Evolutionary conservation across 805 yeast genomes (phyloP).

Genomic region (Hanseniaspora jakobsenii): DNA sequence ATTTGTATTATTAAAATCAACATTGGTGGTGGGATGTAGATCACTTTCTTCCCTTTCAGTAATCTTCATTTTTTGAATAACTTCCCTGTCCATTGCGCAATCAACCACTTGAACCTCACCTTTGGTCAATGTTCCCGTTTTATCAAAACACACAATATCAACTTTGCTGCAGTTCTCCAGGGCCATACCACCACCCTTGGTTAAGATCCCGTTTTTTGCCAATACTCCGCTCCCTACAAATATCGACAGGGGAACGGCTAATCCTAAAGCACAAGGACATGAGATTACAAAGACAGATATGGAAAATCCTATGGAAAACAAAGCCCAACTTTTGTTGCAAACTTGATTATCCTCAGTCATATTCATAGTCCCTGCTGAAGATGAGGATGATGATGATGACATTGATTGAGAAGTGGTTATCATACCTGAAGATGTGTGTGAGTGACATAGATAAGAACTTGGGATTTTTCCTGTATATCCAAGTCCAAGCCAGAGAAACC

Average conservation of each 20-base stretch:
- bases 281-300: constrained; percentile 73
- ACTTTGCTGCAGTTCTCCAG: constrained; percentile 63
- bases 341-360: constrained; percentile 40
- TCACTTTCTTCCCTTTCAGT: too few relatives aligned
- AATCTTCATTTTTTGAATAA: constrained; percentile 38
- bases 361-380: too few relatives aligned
- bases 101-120: constrained; percentile 37
- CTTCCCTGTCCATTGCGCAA: constrained; percentile 14
- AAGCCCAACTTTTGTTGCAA: constrained; percentile 42
- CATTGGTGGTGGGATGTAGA: too few relatives aligned
- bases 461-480: constrained; percentile 49
- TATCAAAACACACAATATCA: constrained; percentile 60
- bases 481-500: constrained; percentile 56
- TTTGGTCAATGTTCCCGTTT: constrained; percentile 63
- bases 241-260: constrained; percentile 75
- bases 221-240: constrained; percentile 72
- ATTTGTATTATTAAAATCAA: too few relatives aligned
- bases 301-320: constrained; percentile 68
- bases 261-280: constrained; percentile 76
- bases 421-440: too few relatives aligned
- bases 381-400: too few relatives aligned
- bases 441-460: constrained; percentile 41
- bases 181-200: constrained; percentile 72
- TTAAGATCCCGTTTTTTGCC: constrained; percentile 63
- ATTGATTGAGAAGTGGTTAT: too few relatives aligned